These are phyloP conservation scores for Suillus subaureus DNA, from an alignment of 768 basidiomycete species.

Conservation along the genomic window DNA sequence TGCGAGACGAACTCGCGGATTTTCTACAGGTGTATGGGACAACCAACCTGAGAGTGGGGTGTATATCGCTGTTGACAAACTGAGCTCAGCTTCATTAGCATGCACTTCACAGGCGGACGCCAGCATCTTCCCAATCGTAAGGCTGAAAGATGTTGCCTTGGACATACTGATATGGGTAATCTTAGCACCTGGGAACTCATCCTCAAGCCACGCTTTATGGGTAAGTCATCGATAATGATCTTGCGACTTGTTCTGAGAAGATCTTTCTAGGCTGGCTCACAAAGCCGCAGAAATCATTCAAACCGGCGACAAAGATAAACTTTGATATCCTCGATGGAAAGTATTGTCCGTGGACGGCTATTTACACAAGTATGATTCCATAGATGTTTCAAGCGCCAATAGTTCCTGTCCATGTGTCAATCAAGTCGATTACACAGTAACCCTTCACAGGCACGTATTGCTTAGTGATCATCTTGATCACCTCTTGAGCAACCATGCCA, in stretches of 20 bases:
- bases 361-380: background rate
- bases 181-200: conserved; percentile 20
- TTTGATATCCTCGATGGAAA: background rate
- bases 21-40: conserved; percentile 19
- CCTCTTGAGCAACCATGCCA: conserved; percentile 93
- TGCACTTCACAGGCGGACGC: conserved; percentile 17
- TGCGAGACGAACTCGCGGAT: background rate
- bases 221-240: background rate
- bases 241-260: background rate
- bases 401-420: conserved; percentile 74
- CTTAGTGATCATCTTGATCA: conserved; percentile 94
- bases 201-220: conserved; percentile 25
- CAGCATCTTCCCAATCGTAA: conserved; percentile 21
- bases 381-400: conserved; percentile 32
- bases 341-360: background rate
- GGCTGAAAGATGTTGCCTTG: background rate
- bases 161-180: background rate
- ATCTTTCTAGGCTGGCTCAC: conserved; percentile 12
- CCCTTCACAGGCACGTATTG: conserved; percentile 94
- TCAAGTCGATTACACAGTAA: conserved; percentile 81
- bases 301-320: background rate
- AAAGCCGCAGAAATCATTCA: conserved; percentile 14
- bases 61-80: background rate
- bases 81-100: background rate
- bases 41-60: conserved; percentile 16